Base-by-base conservation (phyloP, 2,329 filamentous ascomycete species). In the Exophiala bonariae region DNA sequence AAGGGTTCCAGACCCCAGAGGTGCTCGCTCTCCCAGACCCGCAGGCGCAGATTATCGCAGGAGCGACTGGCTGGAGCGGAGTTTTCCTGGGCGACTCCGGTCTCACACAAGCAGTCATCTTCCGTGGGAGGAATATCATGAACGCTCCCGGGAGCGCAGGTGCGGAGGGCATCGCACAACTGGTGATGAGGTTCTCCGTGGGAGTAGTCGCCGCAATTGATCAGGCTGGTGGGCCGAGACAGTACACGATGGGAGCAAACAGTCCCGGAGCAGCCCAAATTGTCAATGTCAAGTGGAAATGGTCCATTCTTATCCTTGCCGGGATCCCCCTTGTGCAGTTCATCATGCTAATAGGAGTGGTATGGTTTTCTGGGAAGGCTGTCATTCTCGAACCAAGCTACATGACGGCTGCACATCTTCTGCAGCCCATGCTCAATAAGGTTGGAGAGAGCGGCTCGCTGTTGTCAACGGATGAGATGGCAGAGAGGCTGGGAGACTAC, bases 181-280 rank as follows among this genome's bases (percentile, higher is more conserved):
- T 41, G 9, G 28, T 54, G 20, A 46, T 47, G 44, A 18, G 10
- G 10, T 54, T 49, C 38, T 44, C 52, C 13, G 28, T 33, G n/a
- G 41, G 45, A 5, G 36, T 41, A 10, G 4, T 54, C 19, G 19
- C 44, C 17, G 52, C 52, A 4, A 23, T 39, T 18, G 49, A 54
- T 38, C 1, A 7, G 7, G 10, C 17, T 17, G 36, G 41, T 19
- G 44, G 38, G 3, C 44, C 37, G 5, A 40, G 49, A 13, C 33
- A 26, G 18, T 52, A 95, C 76, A 61, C 92, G 96, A 39, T 87
- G 89, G 54, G 90, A 95, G 5, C 5, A 2, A 3, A 19, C 34
- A 2, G 90, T 87, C 87, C 90, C 96, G 28, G 80, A 78, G 4
- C 90, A 87, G 10, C 71, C 74, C 67, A 97, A 92, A 61, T 96